phyloP scores from a whole-genome alignment of 192 early-diverging fungal species.

The Coemansia sp. region DNA sequence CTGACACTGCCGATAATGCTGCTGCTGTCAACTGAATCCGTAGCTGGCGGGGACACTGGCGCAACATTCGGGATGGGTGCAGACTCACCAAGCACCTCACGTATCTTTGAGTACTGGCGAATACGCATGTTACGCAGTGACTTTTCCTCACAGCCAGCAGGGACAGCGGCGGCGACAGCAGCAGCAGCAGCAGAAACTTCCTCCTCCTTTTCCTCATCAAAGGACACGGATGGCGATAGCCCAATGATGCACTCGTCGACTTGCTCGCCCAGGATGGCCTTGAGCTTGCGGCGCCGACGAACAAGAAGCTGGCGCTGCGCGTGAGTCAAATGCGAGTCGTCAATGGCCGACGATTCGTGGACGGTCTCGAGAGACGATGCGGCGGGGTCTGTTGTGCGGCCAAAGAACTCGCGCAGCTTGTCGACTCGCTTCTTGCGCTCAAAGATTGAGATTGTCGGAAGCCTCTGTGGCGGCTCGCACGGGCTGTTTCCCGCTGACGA shows the following conservation, averaged over 20 bases:
- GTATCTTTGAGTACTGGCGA: conserved; percentile 37
- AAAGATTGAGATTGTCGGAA: conserved; percentile 15
- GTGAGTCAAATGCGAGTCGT: conserved; percentile 37
- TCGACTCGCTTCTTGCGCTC: conserved; percentile 53
- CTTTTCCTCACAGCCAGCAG: neutral
- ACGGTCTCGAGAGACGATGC: neutral
- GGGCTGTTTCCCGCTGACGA: conserved; percentile 8
- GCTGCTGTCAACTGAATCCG: neutral
- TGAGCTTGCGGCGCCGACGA: conserved; percentile 63
- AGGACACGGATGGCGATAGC: conserved; percentile 4
- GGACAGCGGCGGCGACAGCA: neutral
- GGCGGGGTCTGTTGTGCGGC: conserved; percentile 16
- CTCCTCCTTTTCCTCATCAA: neutral
- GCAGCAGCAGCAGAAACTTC: neutral
- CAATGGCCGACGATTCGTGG: neutral
- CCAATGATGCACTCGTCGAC: conserved; percentile 54
- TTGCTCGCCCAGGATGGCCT: conserved; percentile 61
- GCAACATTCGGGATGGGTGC: conserved; percentile 19
- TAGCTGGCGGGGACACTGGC: neutral
- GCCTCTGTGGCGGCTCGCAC: neutral
- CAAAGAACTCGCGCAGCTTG: conserved; percentile 59
- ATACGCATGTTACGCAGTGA: conserved; percentile 16
- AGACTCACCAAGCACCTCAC: conserved; percentile 34
- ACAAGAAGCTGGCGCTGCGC: conserved; percentile 62
- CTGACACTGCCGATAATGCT: neutral